Percentiles rank a stretch among this genome's conserved stretches.
Evolutionary conservation across 2,329 filamentous ascomycete species (phyloP).

Genomic region (Pseudogymnoascus sp.): DNA sequence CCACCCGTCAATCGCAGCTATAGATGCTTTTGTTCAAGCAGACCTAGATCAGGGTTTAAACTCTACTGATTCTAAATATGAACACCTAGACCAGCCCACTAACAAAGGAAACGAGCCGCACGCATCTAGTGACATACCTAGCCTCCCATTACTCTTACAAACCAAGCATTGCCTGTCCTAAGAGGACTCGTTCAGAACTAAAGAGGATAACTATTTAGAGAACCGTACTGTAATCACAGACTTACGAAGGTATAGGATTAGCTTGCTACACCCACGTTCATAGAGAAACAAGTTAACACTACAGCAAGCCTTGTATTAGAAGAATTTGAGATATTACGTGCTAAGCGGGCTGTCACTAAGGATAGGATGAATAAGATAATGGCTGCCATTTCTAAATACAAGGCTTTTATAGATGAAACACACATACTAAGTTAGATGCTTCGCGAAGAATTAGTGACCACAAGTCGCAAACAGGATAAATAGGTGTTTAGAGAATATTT

Average conservation of each 20-base stretch:
- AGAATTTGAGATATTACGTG: background rate
- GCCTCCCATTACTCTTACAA: background rate
- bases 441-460: background rate
- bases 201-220: background rate
- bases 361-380: background rate
- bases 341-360: background rate
- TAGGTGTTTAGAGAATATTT: background rate
- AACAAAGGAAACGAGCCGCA: background rate
- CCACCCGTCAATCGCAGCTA: background rate
- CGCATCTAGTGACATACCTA: background rate
- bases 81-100: background rate
- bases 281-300: background rate
- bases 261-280: background rate
- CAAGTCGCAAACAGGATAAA: background rate
- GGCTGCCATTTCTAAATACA: background rate
- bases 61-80: too few species aligned
- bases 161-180: background rate
- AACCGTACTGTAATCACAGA: background rate
- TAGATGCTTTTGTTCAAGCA: background rate
- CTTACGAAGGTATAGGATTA: background rate
- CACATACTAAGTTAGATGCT: background rate
- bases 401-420: background rate
- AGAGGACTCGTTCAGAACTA: background rate
- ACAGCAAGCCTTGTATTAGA: background rate
- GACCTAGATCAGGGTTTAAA: background rate